Conservation (phyloP, 2,329 filamentous ascomycete genomes). For the Arthrobotrys musiformis region DNA sequence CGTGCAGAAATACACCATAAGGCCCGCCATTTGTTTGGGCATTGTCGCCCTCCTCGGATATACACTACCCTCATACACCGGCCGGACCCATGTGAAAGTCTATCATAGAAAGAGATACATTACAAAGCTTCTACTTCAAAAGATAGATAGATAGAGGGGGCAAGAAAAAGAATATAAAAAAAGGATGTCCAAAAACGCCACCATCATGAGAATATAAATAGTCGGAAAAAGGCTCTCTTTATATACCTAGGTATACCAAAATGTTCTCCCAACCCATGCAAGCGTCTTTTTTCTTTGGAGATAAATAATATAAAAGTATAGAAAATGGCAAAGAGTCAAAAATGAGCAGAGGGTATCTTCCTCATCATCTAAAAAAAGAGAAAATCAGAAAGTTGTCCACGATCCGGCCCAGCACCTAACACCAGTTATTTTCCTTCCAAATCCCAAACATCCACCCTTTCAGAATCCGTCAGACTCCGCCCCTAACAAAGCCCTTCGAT, state of each 20-base stretch:
- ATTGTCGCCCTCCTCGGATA: neutral
- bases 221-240: conserved; percentile 21
- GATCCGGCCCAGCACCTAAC: conserved; percentile 31
- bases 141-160: neutral
- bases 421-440: conserved; percentile 23
- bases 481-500: conserved; percentile 72
- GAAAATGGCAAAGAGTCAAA: conserved; percentile 36
- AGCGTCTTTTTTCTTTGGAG: conserved; percentile 26
- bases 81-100: conserved; percentile 6
- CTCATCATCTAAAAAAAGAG: conserved; percentile 33
- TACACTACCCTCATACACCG: neutral
- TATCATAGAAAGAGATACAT: conserved; percentile 16
- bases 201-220: conserved; percentile 19
- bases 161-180: neutral
- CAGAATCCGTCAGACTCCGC: conserved; percentile 57
- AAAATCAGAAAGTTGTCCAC: conserved; percentile 22
- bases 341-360: conserved; percentile 53
- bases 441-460: conserved; percentile 43
- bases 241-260: conserved; percentile 34
- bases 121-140: conserved; percentile 27
- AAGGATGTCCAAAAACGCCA: conserved; percentile 36
- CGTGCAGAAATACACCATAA: too few species aligned
- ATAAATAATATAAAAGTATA: conserved; percentile 27
- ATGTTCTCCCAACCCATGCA: conserved; percentile 30
- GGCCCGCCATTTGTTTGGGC: neutral